Percentiles rank a stretch among this genome's conserved stretches.
Evolutionary conservation across 148 eudicot species (phyloP).

Genomic region (Fallopia convolvulus): DNA sequence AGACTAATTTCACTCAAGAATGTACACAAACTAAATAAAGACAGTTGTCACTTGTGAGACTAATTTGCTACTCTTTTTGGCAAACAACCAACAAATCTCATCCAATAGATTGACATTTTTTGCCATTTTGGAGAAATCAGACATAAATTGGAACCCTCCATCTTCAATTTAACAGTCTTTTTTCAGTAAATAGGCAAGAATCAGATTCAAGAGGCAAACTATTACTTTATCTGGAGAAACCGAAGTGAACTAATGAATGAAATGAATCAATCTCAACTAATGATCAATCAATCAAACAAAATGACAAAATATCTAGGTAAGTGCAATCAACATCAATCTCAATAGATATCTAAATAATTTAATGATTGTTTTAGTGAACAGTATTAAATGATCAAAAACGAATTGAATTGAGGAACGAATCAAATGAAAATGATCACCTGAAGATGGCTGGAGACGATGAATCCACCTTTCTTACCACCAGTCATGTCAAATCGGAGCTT

Average conservation of each 20-base stretch:
- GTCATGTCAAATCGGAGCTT: constrained; percentile 89
- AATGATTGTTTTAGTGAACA: too few relatives aligned
- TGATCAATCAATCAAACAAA: too few relatives aligned
- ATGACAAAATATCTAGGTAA: too few relatives aligned
- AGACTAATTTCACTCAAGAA: not conserved
- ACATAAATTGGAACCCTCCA: too few relatives aligned
- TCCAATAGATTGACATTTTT: too few relatives aligned
- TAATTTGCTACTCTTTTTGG: not conserved
- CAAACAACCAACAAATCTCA: not conserved
- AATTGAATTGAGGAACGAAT: not conserved
- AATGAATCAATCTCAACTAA: not conserved
- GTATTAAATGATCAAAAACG: not conserved
- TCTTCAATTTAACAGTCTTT: too few relatives aligned
- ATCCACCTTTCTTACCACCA: constrained; percentile 96
- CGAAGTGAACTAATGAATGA: not conserved
- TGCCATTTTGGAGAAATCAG: not conserved
- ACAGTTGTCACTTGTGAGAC: too few relatives aligned
- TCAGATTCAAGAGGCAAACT: not conserved
- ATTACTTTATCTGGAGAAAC: not conserved
- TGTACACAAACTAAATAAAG: too few relatives aligned
- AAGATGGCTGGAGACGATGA: constrained; percentile 93
- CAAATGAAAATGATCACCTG: constrained; percentile 35
- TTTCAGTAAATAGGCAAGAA: not conserved
- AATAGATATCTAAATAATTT: not conserved
- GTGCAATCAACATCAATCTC: not conserved